Evolutionary conservation across 768 basidiomycete species (phyloP).

Genomic region (Plicaturopsis crispa): DNA sequence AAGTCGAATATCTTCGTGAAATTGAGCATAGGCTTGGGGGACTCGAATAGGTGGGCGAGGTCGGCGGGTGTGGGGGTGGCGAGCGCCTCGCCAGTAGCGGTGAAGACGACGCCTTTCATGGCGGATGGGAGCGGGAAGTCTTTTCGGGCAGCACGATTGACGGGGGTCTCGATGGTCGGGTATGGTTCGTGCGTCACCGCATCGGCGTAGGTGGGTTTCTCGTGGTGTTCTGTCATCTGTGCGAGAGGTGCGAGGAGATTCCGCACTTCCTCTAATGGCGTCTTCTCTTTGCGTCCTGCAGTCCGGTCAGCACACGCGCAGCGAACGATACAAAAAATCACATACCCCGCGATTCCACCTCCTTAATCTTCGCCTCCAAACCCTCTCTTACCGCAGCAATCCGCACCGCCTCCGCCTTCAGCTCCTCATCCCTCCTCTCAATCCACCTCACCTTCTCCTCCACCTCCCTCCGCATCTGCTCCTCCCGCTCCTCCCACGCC

Average conservation of each 20-base stretch:
- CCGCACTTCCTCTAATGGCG: slow-evolving; percentile 71
- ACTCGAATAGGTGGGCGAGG: slow-evolving; percentile 59
- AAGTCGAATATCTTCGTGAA: slow-evolving; percentile 78
- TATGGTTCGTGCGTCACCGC: slow-evolving; percentile 13
- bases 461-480: slow-evolving; percentile 42
- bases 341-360: slow-evolving; percentile 22
- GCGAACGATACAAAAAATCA: neutral
- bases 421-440: slow-evolving; percentile 41
- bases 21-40: slow-evolving; percentile 65
- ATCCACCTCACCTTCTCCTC: slow-evolving; percentile 40
- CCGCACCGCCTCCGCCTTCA: slow-evolving; percentile 41
- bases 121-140: slow-evolving; percentile 37
- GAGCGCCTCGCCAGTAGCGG: slow-evolving; percentile 67
- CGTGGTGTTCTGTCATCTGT: slow-evolving; percentile 24
- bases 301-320: neutral
- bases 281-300: slow-evolving; percentile 41
- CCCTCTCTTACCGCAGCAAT: slow-evolving; percentile 39
- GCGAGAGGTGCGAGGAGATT: slow-evolving; percentile 51
- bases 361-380: slow-evolving; percentile 41
- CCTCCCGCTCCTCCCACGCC: slow-evolving; percentile 50
- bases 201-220: slow-evolving; percentile 8
- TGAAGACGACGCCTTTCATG: slow-evolving; percentile 76
- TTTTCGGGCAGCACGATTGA: slow-evolving; percentile 27
- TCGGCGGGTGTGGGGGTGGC: slow-evolving; percentile 65
- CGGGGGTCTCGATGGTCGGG: slow-evolving; percentile 45